Evolutionary conservation across 352 stramenopile genomes (phyloP).

Genomic region (Pilasporangium apinafurcum): DNA sequence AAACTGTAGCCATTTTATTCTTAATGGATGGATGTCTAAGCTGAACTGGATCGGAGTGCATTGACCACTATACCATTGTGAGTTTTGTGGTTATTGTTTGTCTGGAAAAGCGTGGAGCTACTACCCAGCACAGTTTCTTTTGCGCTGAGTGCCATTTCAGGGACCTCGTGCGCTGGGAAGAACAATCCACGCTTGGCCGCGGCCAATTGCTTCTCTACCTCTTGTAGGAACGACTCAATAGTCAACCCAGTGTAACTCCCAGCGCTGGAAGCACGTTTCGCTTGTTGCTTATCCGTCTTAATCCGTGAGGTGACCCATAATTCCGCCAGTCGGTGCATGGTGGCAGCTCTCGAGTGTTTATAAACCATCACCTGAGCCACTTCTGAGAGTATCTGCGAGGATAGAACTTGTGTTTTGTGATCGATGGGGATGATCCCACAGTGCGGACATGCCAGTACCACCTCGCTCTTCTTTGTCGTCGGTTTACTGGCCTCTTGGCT

Average conservation of each 20-base stretch:
- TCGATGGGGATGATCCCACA: conserved; percentile 28
- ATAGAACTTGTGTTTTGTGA: not conserved
- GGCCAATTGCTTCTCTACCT: conserved; percentile 44
- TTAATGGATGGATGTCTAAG: not conserved
- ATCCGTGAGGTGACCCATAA: conserved; percentile 2
- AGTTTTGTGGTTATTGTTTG: too few species aligned
- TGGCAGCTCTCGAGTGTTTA: conserved; percentile 16
- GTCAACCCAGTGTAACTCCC: conserved; percentile 34
- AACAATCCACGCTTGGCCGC: conserved; percentile 41
- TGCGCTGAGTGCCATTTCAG: conserved; percentile 49
- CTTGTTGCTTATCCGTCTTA: too few species aligned
- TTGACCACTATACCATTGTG: not conserved
- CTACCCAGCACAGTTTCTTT: conserved; percentile 23
- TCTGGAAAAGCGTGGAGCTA: not conserved
- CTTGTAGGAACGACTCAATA: conserved; percentile 49
- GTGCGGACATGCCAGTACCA: conserved; percentile 45
- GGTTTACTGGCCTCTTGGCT: conserved; percentile 27
- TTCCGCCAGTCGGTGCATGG: conserved; percentile 18
- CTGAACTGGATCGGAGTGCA: conserved; percentile 1
- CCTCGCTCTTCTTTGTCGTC: conserved; percentile 2
- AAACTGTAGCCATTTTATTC: not conserved
- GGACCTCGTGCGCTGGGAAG: conserved; percentile 25
- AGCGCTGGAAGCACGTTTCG: not conserved
- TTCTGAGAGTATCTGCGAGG: conserved; percentile 3
- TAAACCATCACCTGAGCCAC: conserved; percentile 9